Percentiles rank a stretch among this genome's conserved stretches.
phyloP scores from a whole-genome alignment of 2,329 filamentous ascomycete genomes.

The Epichloe brachyelytri region DNA sequence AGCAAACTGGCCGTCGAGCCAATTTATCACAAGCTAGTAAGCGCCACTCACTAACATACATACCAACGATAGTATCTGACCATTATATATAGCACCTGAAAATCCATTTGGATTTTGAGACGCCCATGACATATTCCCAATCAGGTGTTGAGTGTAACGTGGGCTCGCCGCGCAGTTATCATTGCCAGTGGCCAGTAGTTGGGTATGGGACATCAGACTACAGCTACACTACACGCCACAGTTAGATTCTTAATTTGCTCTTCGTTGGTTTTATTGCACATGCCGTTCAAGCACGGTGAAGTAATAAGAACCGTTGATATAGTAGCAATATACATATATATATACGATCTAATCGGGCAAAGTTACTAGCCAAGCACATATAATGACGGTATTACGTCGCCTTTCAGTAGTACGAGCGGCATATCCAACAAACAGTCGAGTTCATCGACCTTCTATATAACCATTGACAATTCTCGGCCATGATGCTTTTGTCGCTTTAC shows the following conservation, averaged over 20 bases:
- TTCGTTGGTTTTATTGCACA: background rate
- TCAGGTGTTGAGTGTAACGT: background rate
- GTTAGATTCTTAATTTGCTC: background rate
- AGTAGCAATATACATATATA: background rate
- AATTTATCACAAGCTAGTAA: slow-evolving; percentile 93
- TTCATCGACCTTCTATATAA: background rate
- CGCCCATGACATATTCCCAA: background rate
- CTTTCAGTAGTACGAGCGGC: background rate
- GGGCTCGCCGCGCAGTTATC: background rate
- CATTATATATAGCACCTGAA: slow-evolving; percentile 28
- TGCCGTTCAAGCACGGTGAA: background rate
- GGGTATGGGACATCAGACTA: background rate
- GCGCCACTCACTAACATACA: slow-evolving; percentile 18
- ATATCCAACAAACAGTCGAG: background rate
- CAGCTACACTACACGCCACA: background rate
- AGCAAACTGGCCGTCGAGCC: slow-evolving; percentile 78
- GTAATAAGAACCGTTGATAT: background rate
- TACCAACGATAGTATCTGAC: background rate
- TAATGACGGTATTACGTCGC: no score
- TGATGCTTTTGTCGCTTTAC: background rate
- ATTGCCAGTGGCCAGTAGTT: background rate
- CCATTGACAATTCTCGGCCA: background rate
- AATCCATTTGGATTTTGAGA: slow-evolving; percentile 40
- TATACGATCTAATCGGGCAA: background rate
- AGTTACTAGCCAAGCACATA: background rate